phyloP scores from a whole-genome alignment of 306 rosid genomes.

The Glycyrrhiza uralensis region DNA sequence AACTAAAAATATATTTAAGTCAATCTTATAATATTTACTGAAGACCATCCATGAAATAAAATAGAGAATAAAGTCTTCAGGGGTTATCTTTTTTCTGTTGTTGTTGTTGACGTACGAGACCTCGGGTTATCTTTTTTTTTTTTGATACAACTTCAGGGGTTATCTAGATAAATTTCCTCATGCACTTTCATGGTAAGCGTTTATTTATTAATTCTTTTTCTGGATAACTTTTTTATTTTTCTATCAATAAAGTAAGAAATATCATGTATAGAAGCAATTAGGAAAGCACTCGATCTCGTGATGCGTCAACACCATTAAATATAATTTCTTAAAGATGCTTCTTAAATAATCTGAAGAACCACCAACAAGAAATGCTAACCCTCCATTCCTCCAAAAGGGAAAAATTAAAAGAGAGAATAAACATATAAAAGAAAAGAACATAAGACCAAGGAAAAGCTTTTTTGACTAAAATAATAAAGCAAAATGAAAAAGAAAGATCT shows the following conservation, averaged over 20 bases:
- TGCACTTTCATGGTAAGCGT: background rate
- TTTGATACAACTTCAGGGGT: background rate
- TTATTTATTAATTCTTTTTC: background rate
- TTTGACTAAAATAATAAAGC: background rate
- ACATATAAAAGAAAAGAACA: background rate
- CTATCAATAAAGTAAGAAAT: background rate
- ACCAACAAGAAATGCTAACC: background rate
- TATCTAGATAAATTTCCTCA: no score
- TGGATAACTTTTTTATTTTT: background rate
- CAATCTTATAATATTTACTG: background rate
- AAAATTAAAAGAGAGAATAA: background rate
- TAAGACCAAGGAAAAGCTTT: background rate
- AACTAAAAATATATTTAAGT: no score
- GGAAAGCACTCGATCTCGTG: background rate
- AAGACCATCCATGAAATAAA: background rate
- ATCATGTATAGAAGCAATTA: background rate
- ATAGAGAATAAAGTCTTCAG: background rate
- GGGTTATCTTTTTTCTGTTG: background rate
- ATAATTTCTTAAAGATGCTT: constrained; percentile 9
- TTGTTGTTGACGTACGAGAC: no score
- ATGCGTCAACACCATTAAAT: constrained; percentile 30
- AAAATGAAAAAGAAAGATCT: background rate
- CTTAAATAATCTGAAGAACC: background rate
- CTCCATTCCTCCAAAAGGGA: constrained; percentile 8
- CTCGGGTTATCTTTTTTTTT: no score